Percentiles rank a stretch among this genome's conserved stretches.
phyloP scores from a whole-genome alignment of 768 basidiomycete species.

The Multifurca ochricompacta region DNA sequence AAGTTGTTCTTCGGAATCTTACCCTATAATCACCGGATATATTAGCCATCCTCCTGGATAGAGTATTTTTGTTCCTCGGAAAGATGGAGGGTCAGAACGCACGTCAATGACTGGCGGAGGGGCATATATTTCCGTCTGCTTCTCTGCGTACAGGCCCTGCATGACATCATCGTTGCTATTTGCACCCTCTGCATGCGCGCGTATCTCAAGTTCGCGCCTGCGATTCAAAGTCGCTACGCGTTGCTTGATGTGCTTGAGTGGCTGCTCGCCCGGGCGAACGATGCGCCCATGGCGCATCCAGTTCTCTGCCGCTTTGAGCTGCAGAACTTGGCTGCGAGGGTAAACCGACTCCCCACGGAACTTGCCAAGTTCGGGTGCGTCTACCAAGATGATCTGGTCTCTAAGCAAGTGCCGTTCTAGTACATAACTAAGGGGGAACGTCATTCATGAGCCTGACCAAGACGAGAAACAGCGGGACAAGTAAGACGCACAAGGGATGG shows the following conservation, averaged over 20 bases:
- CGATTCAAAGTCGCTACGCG: slow-evolving; percentile 74
- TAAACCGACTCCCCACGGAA: slow-evolving; percentile 94
- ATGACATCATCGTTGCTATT: slow-evolving; percentile 31
- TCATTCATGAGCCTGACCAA: background rate
- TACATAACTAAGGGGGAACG: slow-evolving; percentile 51
- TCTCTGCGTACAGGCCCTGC: slow-evolving; percentile 82
- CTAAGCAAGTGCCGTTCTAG: slow-evolving; percentile 82
- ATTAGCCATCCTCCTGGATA: background rate
- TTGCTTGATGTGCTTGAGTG: slow-evolving; percentile 85
- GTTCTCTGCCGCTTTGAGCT: slow-evolving; percentile 85
- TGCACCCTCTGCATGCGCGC: slow-evolving; percentile 34
- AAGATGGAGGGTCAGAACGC: slow-evolving; percentile 5
- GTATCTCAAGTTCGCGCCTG: slow-evolving; percentile 63
- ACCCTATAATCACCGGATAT: slow-evolving; percentile 45
- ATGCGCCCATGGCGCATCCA: slow-evolving; percentile 87
- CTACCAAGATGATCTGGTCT: slow-evolving; percentile 77
- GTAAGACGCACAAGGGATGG: slow-evolving; percentile 65
- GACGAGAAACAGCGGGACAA: background rate
- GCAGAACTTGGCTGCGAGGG: slow-evolving; percentile 72
- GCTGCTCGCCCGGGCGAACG: slow-evolving; percentile 66
- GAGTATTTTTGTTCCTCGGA: background rate
- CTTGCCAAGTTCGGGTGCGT: slow-evolving; percentile 67
- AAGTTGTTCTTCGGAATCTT: slow-evolving; percentile 92
- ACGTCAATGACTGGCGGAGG: slow-evolving; percentile 78
- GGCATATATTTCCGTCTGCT: slow-evolving; percentile 75